A percentile compares a stretch with the other conserved stretches of the same genome.
Evolutionary conservation across 78 protist genomes (phyloP).

Genomic region (Dictyostelium purpureum): DNA sequence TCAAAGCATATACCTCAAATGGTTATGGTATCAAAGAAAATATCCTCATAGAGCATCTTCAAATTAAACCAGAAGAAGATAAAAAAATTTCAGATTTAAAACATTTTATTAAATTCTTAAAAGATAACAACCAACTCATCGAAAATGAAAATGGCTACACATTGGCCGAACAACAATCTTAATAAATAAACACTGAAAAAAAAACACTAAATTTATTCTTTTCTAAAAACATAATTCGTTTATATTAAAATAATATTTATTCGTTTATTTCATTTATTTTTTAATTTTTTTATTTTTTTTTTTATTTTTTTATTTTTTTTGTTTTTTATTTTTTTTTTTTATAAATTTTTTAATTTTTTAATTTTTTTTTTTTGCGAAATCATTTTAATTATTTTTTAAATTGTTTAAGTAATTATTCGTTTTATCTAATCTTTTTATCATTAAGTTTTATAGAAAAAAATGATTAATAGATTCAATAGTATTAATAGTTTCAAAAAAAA

Average conservation of each 20-base stretch:
- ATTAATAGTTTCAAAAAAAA: neutral
- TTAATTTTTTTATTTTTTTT: neutral
- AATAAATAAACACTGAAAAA: too few relatives aligned
- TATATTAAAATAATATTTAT: too few relatives aligned
- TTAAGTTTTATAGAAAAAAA: too few relatives aligned
- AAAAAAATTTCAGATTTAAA: neutral
- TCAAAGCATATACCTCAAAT: neutral
- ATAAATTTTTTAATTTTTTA: neutral
- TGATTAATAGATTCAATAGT: neutral
- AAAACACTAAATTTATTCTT: neutral
- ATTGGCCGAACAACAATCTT: too few relatives aligned
- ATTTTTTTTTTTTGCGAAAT: too few relatives aligned
- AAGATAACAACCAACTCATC: neutral
- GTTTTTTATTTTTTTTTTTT: neutral
- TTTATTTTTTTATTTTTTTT: neutral
- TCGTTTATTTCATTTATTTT: neutral
- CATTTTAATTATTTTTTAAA: neutral
- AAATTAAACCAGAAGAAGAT: neutral
- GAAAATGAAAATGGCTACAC: too few relatives aligned
- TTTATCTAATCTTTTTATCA: too few relatives aligned
- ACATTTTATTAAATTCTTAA: neutral
- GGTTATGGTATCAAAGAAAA: neutral
- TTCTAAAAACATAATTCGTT: too few relatives aligned
- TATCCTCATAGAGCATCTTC: neutral
- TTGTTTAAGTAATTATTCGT: neutral